A percentile compares a stretch with the other conserved stretches of the same genome.
phyloP scores from a whole-genome alignment of 257 asterid species.

The Solanum chiquidenum region DNA sequence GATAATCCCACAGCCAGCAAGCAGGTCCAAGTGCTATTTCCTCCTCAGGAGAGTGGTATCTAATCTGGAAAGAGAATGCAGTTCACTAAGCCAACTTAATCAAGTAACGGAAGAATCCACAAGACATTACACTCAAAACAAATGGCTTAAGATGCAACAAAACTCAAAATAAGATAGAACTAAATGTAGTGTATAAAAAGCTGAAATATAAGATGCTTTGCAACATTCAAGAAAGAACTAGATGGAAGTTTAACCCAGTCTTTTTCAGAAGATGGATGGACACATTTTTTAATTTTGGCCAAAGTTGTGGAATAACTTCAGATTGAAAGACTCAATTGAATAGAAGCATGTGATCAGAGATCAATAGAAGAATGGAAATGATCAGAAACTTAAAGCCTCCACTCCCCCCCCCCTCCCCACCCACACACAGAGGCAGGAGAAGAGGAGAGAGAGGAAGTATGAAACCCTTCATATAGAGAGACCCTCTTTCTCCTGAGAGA shows the following conservation, averaged over 20 bases:
- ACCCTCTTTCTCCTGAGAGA: neutral
- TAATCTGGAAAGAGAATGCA: conserved; percentile 39
- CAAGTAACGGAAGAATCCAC: neutral
- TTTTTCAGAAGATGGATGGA: neutral
- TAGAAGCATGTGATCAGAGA: neutral
- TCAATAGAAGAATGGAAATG: neutral
- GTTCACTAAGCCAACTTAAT: neutral
- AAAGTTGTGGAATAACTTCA: neutral
- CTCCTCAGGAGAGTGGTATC: conserved; percentile 86
- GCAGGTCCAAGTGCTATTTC: conserved; percentile 96
- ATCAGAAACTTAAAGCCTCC: neutral
- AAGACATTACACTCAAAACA: neutral
- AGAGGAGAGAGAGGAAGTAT: neutral
- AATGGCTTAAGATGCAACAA: neutral
- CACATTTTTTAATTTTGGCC: neutral
- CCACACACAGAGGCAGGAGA: neutral
- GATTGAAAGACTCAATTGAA: neutral
- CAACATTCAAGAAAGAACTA: neutral
- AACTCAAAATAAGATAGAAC: neutral
- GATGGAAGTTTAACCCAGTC: neutral
- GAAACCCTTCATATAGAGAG: neutral
- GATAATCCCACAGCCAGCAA: conserved; percentile 98
- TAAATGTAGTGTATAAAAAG: neutral
- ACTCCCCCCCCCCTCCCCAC: neutral
- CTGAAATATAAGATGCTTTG: neutral